phyloP scores from a whole-genome alignment of 2,329 filamentous ascomycete genomes.

The Diaporthe aspalathi region DNA sequence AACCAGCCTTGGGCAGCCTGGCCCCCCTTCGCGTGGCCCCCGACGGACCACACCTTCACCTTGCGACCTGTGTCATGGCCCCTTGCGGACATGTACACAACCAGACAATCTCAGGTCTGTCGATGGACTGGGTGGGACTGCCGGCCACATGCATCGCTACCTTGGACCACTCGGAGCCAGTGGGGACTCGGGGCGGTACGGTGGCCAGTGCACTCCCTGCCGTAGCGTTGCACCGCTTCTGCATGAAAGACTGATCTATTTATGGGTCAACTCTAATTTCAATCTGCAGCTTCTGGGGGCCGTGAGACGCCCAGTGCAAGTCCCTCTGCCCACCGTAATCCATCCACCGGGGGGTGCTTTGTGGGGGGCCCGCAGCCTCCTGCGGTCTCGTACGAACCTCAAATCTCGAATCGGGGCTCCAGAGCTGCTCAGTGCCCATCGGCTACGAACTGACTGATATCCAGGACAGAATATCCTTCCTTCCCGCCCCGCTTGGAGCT shows the following conservation, averaged over 20 bases:
- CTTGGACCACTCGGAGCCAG: constrained; percentile 20
- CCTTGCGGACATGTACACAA: constrained; percentile 11
- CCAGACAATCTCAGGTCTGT: constrained; percentile 18
- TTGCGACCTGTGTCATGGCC: constrained; percentile 14
- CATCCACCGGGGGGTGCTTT: neutral
- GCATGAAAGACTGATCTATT: constrained; percentile 37
- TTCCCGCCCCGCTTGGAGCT: neutral
- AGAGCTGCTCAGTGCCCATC: constrained; percentile 6
- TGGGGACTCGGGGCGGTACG: constrained; percentile 26
- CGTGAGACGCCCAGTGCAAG: constrained; percentile 23
- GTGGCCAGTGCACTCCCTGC: constrained; percentile 35
- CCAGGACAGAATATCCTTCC: neutral
- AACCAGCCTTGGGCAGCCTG: neutral
- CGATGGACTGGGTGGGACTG: constrained; percentile 15
- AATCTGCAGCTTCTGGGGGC: constrained; percentile 35
- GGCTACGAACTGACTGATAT: neutral
- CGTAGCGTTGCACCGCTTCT: constrained; percentile 34
- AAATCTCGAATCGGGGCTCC: constrained; percentile 13
- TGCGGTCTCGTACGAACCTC: neutral
- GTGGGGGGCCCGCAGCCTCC: constrained; percentile 19
- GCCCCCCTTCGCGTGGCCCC: neutral
- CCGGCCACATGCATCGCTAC: constrained; percentile 3
- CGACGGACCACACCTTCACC: neutral
- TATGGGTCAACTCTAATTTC: constrained; percentile 39
- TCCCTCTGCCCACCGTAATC: constrained; percentile 18